A percentile compares a stretch with the other conserved stretches of the same genome.
phyloP scores from a whole-genome alignment of 176 grass and related monocot species.

The Typha latifolia region DNA sequence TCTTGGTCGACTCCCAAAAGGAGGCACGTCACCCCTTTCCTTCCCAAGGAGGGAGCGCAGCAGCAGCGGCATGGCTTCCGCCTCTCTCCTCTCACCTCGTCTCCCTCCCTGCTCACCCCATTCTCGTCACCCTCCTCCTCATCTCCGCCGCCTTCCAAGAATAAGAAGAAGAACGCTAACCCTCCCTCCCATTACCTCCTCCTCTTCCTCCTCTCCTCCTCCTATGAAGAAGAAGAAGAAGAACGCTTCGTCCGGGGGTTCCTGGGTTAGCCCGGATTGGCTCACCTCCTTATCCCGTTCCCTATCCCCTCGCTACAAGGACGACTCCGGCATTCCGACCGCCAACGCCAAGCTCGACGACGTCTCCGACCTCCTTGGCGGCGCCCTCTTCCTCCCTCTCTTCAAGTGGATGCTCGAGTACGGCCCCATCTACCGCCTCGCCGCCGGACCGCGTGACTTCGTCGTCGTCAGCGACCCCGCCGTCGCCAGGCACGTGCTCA shows the following conservation, averaged over 20 bases:
- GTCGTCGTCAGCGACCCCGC: conserved; percentile 84
- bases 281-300: conserved; percentile 52
- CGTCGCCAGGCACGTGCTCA: conserved; percentile 73
- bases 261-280: conserved; percentile 93
- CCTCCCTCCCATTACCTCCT: neutral
- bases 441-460: conserved; percentile 76
- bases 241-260: conserved; percentile 1
- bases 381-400: conserved; percentile 92
- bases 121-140: conserved; percentile 10
- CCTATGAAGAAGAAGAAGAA: neutral
- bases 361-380: conserved; percentile 80
- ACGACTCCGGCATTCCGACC: conserved; percentile 72
- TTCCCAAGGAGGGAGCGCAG: neutral
- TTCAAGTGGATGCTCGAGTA: conserved; percentile 96
- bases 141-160: neutral
- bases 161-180: no score
- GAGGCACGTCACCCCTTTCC: no score
- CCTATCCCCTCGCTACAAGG: conserved; percentile 21
- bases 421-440: conserved; percentile 79
- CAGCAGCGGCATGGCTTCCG: neutral
- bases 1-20: no score
- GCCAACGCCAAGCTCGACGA: conserved; percentile 89
- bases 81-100: neutral
- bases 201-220: neutral
- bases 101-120: neutral